These are phyloP conservation scores for Phytophthora ramorum DNA, from an alignment of 352 stramenopile genomes.

Conservation along the genomic window DNA sequence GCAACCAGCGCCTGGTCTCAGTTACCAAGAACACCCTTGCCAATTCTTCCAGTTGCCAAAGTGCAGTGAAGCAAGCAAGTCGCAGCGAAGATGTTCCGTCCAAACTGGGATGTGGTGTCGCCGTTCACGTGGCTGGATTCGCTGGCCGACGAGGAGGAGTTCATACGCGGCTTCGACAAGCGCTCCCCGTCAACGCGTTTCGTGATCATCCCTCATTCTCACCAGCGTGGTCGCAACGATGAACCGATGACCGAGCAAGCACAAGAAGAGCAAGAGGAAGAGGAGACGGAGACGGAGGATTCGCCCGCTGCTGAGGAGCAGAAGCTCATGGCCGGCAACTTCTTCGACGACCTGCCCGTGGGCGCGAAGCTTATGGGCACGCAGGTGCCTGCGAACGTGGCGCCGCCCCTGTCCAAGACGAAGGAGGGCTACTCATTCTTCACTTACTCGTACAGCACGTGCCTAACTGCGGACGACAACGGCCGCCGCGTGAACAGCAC, in stretches of 20 bases:
- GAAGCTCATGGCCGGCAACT: conserved; percentile 41
- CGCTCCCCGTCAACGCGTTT: conserved; percentile 27
- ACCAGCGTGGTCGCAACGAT: conserved; percentile 19
- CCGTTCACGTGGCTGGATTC: conserved; percentile 55
- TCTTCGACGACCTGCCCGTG: conserved; percentile 61
- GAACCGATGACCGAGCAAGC: conserved; percentile 23
- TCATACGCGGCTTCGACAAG: conserved; percentile 39
- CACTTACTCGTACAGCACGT: conserved; percentile 76
- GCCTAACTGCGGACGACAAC: conserved; percentile 58
- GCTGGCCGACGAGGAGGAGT: conserved; percentile 57
- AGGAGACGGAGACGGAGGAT: conserved; percentile 31
- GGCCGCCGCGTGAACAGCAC: conserved; percentile 56
- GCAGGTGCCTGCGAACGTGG: conserved; percentile 38
- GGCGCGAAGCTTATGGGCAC: conserved; percentile 59
- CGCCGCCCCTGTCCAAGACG: conserved; percentile 42
- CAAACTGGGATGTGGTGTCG: conserved; percentile 60
- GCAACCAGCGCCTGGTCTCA: conserved; percentile 23
- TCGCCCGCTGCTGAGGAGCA: conserved; percentile 9
- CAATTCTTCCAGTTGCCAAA: conserved; percentile 23
- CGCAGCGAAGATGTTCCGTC: conserved; percentile 46
- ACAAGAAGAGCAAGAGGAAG: conserved; percentile 11
- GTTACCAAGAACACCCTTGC: background rate
- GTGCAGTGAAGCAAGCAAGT: conserved; percentile 18
- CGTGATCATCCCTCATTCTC: conserved; percentile 18
- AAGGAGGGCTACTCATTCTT: conserved; percentile 58